These are phyloP conservation scores for Epichloe scottii DNA, from an alignment of 2,329 filamentous ascomycete genomes.

Conservation along the genomic window DNA sequence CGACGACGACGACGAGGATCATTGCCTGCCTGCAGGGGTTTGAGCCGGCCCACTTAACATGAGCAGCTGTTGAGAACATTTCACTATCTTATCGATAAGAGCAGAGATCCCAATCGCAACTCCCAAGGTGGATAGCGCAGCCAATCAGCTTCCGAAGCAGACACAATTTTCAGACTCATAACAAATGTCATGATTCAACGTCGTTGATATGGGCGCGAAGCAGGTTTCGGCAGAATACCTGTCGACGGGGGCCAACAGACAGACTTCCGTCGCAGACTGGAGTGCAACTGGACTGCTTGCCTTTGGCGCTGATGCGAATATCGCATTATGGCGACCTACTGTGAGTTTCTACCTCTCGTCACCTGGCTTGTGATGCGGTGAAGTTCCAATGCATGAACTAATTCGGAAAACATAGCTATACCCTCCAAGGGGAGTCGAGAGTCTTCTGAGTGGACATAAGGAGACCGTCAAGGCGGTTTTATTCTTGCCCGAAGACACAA, in stretches of 20 bases:
- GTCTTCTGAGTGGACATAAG: slow-evolving; percentile 62
- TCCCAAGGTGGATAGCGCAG: slow-evolving; percentile 7
- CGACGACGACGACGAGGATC: not conserved
- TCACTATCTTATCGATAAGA: slow-evolving; percentile 2
- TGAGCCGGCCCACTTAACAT: not conserved
- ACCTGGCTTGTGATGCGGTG: not conserved
- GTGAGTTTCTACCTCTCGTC: slow-evolving; percentile 35
- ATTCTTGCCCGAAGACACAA: slow-evolving; percentile 48
- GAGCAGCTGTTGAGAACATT: not conserved
- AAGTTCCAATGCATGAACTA: not conserved
- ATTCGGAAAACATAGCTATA: slow-evolving; percentile 18
- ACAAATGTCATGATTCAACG: slow-evolving; percentile 2
- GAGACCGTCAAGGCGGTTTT: slow-evolving; percentile 73
- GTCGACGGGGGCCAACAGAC: slow-evolving; percentile 77
- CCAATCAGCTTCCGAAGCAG: slow-evolving; percentile 24
- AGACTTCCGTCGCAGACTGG: slow-evolving; percentile 88
- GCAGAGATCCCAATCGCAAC: not conserved
- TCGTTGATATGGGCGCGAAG: slow-evolving; percentile 16
- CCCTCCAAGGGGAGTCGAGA: slow-evolving; percentile 43
- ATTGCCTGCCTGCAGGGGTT: not conserved
- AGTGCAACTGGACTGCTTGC: slow-evolving; percentile 60
- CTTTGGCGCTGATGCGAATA: slow-evolving; percentile 78
- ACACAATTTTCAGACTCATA: slow-evolving; percentile 24
- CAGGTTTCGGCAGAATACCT: slow-evolving; percentile 38
- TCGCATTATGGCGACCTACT: slow-evolving; percentile 75